phyloP scores from a whole-genome alignment of 2,329 filamentous ascomycete species.

The Alternaria arborescens region DNA sequence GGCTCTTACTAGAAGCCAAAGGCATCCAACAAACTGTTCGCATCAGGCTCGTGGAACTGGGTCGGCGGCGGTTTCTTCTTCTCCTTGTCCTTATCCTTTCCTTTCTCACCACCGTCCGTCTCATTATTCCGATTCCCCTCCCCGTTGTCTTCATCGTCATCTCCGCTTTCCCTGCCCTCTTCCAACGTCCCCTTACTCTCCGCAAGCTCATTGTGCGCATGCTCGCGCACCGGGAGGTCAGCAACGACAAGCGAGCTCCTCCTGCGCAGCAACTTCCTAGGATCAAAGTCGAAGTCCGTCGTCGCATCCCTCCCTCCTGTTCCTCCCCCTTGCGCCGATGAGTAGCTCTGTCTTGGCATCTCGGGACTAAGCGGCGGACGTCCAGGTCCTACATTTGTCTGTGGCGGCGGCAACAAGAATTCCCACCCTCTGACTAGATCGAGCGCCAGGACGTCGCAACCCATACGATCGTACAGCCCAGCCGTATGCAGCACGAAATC shows the following conservation, averaged over 20 bases:
- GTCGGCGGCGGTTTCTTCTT: conserved; percentile 69
- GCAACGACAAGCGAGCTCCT: conserved; percentile 82
- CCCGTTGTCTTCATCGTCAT: conserved; percentile 40
- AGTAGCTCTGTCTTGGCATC: conserved; percentile 30
- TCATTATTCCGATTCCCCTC: too few relatives aligned
- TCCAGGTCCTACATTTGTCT: conserved; percentile 4
- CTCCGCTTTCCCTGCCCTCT: conserved; percentile 51
- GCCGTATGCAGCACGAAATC: conserved; percentile 88
- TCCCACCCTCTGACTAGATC: conserved; percentile 86
- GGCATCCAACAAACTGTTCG: conserved; percentile 85
- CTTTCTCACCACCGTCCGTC: too few relatives aligned
- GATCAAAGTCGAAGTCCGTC: conserved; percentile 60
- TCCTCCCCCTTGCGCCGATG: too few relatives aligned
- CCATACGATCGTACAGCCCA: conserved; percentile 86
- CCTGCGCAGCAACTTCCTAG: conserved; percentile 72
- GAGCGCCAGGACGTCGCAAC: conserved; percentile 87
- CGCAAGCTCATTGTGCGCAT: conserved; percentile 31
- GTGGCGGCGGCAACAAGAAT: conserved; percentile 65
- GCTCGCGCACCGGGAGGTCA: conserved; percentile 64
- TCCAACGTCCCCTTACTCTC: conserved; percentile 25
- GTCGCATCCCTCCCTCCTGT: conserved; percentile 15
- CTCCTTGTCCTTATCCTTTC: conserved; percentile 53
- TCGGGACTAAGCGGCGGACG: conserved; percentile 37
- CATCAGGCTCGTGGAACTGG: conserved; percentile 91
- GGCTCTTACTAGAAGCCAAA: conserved; percentile 79